phyloP scores from a whole-genome alignment of 2,329 filamentous ascomycete species.

The Bertia moriformis region DNA sequence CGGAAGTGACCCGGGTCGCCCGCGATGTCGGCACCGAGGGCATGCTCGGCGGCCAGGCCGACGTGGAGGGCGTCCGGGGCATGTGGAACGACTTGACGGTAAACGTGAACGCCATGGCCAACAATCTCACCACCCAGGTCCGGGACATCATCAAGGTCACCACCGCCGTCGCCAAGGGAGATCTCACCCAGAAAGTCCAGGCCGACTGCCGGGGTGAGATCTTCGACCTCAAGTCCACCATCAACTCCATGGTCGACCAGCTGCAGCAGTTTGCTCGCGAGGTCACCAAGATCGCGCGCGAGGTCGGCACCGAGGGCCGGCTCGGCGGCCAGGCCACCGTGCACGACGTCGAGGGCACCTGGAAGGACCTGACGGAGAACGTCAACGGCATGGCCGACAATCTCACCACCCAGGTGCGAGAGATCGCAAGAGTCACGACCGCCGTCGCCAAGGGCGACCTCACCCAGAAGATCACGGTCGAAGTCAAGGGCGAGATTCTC shows the following conservation, averaged over 20 bases:
- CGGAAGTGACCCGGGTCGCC: slow-evolving; percentile 70
- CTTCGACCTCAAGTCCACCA: slow-evolving; percentile 87
- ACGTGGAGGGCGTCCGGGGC: slow-evolving; percentile 71
- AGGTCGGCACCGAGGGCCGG: slow-evolving; percentile 90
- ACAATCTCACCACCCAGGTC: slow-evolving; percentile 76
- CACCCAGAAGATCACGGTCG: slow-evolving; percentile 88
- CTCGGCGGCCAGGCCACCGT: slow-evolving; percentile 90
- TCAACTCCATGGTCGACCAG: slow-evolving; percentile 98
- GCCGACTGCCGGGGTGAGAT: slow-evolving; percentile 86
- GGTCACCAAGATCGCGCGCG: slow-evolving; percentile 88
- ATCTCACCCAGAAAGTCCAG: slow-evolving; percentile 92
- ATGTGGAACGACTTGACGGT: slow-evolving; percentile 82
- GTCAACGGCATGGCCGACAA: slow-evolving; percentile 99
- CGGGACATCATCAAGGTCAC: slow-evolving; percentile 83
- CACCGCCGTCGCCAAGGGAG: slow-evolving; percentile 63
- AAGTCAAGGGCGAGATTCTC: slow-evolving; percentile 84
- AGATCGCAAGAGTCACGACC: slow-evolving; percentile 92
- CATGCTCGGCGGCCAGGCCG: slow-evolving; percentile 67
- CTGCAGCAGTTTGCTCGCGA: slow-evolving; percentile 92
- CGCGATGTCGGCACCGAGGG: slow-evolving; percentile 75
- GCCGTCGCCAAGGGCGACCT: slow-evolving; percentile 88
- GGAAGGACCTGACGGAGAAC: slow-evolving; percentile 87
- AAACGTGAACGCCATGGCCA: slow-evolving; percentile 78
- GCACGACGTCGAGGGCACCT: slow-evolving; percentile 91
- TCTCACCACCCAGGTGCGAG: slow-evolving; percentile 88